These are phyloP conservation scores for Ganoderma meredithae DNA, from an alignment of 1,284 basidiomycete genomes.

Conservation along the genomic window DNA sequence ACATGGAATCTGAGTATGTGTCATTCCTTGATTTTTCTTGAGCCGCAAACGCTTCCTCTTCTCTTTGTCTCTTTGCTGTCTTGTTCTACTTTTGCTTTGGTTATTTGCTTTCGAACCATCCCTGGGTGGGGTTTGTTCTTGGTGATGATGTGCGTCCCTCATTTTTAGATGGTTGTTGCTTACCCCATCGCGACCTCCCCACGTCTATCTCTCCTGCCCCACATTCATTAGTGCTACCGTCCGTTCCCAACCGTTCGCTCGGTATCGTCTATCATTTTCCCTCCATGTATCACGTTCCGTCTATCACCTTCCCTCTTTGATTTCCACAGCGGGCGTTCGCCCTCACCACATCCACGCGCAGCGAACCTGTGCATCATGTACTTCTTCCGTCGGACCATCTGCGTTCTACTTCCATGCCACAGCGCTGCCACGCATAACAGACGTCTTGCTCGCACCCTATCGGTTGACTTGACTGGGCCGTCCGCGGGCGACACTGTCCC, in stretches of 20 bases:
- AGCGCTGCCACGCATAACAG: slow-evolving; percentile 8
- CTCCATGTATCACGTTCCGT: background rate
- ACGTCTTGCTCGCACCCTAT: slow-evolving; percentile 23
- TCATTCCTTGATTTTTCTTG: slow-evolving; percentile 39
- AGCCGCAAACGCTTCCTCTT: slow-evolving; percentile 9
- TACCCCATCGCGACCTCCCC: slow-evolving; percentile 19
- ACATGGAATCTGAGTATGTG: slow-evolving; percentile 37
- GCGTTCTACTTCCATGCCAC: slow-evolving; percentile 11
- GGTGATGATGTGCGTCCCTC: background rate
- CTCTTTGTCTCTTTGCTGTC: slow-evolving; percentile 6
- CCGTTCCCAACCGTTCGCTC: slow-evolving; percentile 18
- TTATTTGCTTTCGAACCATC: background rate
- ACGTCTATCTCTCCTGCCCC: slow-evolving; percentile 16
- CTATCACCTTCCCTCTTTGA: slow-evolving; percentile 3
- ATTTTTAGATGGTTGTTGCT: slow-evolving; percentile 3
- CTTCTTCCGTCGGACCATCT: background rate
- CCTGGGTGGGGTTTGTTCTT: background rate
- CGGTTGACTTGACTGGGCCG: slow-evolving; percentile 4
- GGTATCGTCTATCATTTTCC: slow-evolving; percentile 19
- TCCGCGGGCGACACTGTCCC: background rate
- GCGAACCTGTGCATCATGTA: slow-evolving; percentile 12
- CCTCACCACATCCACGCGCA: slow-evolving; percentile 9
- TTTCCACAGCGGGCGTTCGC: slow-evolving; percentile 4
- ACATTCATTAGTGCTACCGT: slow-evolving; percentile 6
- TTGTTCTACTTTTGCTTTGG: background rate